Conservation (phyloP, 768 basidiomycete species). For the Trametes cubensis region DNA sequence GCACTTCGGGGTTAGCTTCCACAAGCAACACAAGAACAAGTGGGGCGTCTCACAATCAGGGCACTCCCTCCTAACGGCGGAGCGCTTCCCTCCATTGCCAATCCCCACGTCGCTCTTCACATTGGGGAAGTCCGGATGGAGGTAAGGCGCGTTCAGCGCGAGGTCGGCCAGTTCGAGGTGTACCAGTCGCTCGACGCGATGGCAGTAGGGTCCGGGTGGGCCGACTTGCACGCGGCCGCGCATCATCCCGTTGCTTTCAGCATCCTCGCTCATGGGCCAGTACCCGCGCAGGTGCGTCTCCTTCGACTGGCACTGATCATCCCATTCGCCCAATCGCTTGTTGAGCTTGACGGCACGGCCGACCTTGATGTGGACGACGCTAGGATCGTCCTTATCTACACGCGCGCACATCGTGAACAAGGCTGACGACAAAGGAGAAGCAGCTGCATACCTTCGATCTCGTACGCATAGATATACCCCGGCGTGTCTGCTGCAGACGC, state of each 20-base stretch:
- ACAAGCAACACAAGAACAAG: constrained; percentile 15
- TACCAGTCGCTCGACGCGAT: constrained; percentile 76
- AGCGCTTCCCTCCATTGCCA: constrained; percentile 1
- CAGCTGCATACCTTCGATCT: constrained; percentile 62
- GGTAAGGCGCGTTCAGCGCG: constrained; percentile 57
- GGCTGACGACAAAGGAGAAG: neutral
- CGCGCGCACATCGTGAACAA: neutral
- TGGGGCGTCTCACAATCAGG: constrained; percentile 44
- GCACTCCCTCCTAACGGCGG: constrained; percentile 37
- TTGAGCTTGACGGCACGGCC: constrained; percentile 75
- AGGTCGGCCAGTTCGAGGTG: constrained; percentile 82
- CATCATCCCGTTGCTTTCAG: constrained; percentile 51
- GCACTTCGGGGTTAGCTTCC: constrained; percentile 6
- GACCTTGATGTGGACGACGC: constrained; percentile 70
- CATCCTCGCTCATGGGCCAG: constrained; percentile 62
- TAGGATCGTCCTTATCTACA: constrained; percentile 39
- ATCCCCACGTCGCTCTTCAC: constrained; percentile 26
- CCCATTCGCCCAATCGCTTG: constrained; percentile 78
- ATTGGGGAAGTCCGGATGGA: constrained; percentile 51
- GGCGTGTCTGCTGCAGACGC: constrained; percentile 58
- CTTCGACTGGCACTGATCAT: constrained; percentile 78
- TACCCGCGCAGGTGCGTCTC: constrained; percentile 73
- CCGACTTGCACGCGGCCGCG: constrained; percentile 68
- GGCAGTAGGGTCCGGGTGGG: constrained; percentile 63
- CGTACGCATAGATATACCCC: constrained; percentile 84